phyloP scores from a whole-genome alignment of 768 basidiomycete genomes.

The Boletus patriciae region DNA sequence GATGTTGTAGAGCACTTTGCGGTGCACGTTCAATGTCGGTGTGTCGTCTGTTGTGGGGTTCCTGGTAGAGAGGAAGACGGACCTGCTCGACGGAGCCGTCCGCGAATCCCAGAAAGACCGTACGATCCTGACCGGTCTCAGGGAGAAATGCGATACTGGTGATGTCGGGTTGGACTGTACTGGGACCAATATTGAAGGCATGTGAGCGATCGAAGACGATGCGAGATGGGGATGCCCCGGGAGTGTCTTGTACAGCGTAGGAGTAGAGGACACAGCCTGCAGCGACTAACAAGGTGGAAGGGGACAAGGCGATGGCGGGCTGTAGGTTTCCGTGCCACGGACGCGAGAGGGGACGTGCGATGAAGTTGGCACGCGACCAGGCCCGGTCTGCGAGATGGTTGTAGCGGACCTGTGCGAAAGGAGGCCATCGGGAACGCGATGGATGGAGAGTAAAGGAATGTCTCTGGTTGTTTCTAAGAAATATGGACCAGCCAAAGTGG shows the following conservation, averaged over 20 bases:
- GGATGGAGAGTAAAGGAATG: conserved; percentile 53
- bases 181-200: conserved; percentile 37
- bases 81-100: conserved; percentile 59
- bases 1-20: conserved; percentile 31
- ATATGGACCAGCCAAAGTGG: conserved; percentile 58
- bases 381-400: conserved; percentile 51
- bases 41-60: conserved; percentile 4
- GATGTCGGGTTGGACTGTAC: conserved; percentile 44
- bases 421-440: conserved; percentile 45
- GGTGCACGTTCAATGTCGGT: conserved; percentile 24
- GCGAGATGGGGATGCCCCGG: conserved; percentile 39
- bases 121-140: conserved; percentile 44
- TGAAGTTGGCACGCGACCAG: conserved; percentile 52
- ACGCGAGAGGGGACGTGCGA: conserved; percentile 63
- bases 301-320: conserved; percentile 55
- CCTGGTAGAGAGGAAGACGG: conserved; percentile 27
- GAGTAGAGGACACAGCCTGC: conserved; percentile 58
- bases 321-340: conserved; percentile 58
- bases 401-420: conserved; percentile 47
- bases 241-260: conserved; percentile 46
- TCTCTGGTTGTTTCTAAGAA: conserved; percentile 51
- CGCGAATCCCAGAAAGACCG: conserved; percentile 56
- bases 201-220: conserved; percentile 49
- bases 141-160: conserved; percentile 52
- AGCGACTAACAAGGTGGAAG: conserved; percentile 57